phyloP scores from a whole-genome alignment of 345 rosid species.

The Arabidopsis arenosa region DNA sequence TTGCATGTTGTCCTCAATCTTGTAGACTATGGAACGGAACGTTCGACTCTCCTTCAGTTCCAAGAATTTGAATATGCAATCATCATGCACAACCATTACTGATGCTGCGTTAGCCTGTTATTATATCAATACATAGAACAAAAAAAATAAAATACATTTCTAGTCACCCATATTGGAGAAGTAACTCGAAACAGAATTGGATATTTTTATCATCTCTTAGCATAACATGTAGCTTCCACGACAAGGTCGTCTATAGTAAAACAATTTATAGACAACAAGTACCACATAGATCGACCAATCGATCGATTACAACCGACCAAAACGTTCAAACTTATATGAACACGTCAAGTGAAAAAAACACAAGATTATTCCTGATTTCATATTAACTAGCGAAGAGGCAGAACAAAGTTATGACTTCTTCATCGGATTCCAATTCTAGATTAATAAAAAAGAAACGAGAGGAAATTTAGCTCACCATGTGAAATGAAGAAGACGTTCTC shows the following conservation, averaged over 20 bases:
- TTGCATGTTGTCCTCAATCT: slow-evolving; percentile 65
- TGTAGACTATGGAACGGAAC: slow-evolving; percentile 68
- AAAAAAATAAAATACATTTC: background rate
- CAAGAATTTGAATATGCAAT: slow-evolving; percentile 66
- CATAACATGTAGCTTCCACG: background rate
- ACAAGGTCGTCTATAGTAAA: background rate
- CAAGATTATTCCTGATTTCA: background rate
- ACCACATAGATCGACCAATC: background rate
- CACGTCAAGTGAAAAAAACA: background rate
- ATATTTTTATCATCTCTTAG: background rate
- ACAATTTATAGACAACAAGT: background rate
- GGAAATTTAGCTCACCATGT: background rate
- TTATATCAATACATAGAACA: slow-evolving; percentile 3
- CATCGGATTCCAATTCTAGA: background rate
- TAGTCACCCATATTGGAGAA: background rate
- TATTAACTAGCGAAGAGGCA: background rate
- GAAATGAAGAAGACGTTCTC: slow-evolving; percentile 3
- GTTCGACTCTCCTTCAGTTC: slow-evolving; percentile 72
- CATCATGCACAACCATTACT: slow-evolving; percentile 73
- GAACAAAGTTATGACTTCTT: background rate
- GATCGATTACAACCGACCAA: background rate
- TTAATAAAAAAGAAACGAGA: too few relatives aligned
- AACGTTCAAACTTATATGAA: background rate
- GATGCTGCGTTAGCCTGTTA: slow-evolving; percentile 69
- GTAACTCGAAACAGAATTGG: background rate